Conservation (phyloP, 192 early-diverging fungal genomes). For the Pilaira anomala region DNA sequence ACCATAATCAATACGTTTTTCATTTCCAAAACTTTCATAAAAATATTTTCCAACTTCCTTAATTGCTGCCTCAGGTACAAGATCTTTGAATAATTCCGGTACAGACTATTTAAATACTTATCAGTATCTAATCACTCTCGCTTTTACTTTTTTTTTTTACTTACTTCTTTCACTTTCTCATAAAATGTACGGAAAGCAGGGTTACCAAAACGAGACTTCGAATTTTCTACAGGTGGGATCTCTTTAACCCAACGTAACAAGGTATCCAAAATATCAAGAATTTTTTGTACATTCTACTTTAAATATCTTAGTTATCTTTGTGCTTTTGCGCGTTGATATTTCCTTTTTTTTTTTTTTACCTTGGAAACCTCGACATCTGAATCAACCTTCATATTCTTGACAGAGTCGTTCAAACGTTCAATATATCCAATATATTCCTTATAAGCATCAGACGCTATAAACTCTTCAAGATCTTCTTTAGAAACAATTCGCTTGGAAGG, state of each 20-base stretch:
- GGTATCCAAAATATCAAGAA: constrained; percentile 65
- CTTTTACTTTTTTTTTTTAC: background rate
- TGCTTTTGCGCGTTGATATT: constrained; percentile 12
- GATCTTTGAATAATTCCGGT: background rate
- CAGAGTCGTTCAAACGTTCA: constrained; percentile 65
- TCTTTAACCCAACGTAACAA: constrained; percentile 58
- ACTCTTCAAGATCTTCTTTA: constrained; percentile 78
- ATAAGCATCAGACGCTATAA: constrained; percentile 64
- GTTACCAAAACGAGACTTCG: constrained; percentile 89
- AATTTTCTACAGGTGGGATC: constrained; percentile 71
- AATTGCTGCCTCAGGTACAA: constrained; percentile 23
- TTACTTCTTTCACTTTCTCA: constrained; percentile 67
- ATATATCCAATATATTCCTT: constrained; percentile 68
- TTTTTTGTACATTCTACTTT: constrained; percentile 43
- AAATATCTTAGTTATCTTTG: background rate
- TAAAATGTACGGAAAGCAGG: constrained; percentile 90
- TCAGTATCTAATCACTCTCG: too few relatives aligned
- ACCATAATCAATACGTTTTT: constrained; percentile 94
- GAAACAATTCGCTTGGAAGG: constrained; percentile 71
- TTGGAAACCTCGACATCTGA: constrained; percentile 52
- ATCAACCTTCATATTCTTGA: constrained; percentile 61
- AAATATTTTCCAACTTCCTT: constrained; percentile 72
- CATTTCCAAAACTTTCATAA: constrained; percentile 83
- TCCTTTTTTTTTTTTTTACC: constrained; percentile 21
- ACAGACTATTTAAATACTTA: background rate